These are phyloP conservation scores for Sarocladiaceae sp. DNA, from an alignment of 2,329 filamentous ascomycete genomes.

Conservation along the genomic window DNA sequence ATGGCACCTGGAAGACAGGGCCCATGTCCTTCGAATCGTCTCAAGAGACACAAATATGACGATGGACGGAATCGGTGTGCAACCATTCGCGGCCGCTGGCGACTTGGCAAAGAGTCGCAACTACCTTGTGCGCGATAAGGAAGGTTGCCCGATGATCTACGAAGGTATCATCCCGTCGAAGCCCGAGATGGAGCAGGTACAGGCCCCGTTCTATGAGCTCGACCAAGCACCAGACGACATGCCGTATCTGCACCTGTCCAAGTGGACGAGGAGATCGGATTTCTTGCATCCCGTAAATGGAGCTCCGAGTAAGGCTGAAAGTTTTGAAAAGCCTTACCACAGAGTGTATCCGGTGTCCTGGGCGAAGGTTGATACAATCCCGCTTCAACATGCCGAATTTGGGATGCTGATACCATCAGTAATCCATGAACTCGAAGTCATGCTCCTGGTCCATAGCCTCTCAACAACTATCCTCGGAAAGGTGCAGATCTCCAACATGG, in stretches of 20 bases:
- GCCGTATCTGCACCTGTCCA: constrained; percentile 44
- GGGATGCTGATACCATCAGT: constrained; percentile 69
- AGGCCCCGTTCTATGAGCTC: constrained; percentile 30
- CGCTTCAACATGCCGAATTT: constrained; percentile 40
- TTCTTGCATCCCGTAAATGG: constrained; percentile 47
- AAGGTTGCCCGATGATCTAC: constrained; percentile 35
- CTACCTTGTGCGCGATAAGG: constrained; percentile 37
- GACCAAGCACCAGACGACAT: constrained; percentile 36
- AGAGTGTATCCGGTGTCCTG: constrained; percentile 40
- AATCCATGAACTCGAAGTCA: constrained; percentile 62
- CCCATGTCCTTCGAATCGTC: constrained; percentile 40
- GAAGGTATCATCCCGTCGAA: constrained; percentile 36
- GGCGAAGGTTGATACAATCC: constrained; percentile 47
- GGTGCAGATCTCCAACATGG: constrained; percentile 48
- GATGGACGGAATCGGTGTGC: constrained; percentile 25
- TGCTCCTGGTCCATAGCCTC: constrained; percentile 59
- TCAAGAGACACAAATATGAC: constrained; percentile 21
- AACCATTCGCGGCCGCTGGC: constrained; percentile 20
- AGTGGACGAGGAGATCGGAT: constrained; percentile 53
- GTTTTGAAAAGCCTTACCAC: constrained; percentile 37
- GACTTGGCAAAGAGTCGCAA: constrained; percentile 16
- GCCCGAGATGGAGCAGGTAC: constrained; percentile 36
- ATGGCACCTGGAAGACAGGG: constrained; percentile 31
- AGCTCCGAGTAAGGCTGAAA: constrained; percentile 8
- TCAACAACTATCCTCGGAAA: constrained; percentile 27